These are phyloP conservation scores for Trichophyton mentagrophytes DNA, from an alignment of 2,329 filamentous ascomycete species.

Conservation along the genomic window DNA sequence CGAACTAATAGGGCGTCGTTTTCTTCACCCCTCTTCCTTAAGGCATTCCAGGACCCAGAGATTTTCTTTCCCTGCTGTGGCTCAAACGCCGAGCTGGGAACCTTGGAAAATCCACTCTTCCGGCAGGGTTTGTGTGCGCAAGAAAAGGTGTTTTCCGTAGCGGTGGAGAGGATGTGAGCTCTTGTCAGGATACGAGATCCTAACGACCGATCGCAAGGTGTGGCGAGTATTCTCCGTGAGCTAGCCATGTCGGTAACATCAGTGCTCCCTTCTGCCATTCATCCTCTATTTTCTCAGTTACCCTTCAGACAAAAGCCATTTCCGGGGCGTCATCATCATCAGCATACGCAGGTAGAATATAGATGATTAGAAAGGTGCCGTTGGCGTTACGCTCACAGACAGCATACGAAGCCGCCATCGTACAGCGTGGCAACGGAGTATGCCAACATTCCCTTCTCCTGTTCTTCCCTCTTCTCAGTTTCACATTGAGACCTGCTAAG, in stretches of 20 bases:
- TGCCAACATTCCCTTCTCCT: neutral
- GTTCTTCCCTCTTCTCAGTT: neutral
- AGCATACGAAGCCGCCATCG: neutral
- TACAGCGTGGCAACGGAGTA: neutral
- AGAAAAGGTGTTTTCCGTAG: neutral
- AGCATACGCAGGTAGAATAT: neutral
- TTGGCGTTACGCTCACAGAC: neutral
- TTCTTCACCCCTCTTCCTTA: neutral
- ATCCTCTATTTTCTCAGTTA: neutral
- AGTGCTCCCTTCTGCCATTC: neutral
- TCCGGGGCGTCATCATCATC: neutral
- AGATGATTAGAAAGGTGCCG: neutral
- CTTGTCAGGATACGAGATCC: neutral
- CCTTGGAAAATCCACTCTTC: neutral
- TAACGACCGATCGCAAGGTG: neutral
- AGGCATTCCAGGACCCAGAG: neutral
- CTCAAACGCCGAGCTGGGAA: neutral
- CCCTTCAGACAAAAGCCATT: too few relatives aligned
- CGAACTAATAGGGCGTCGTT: neutral
- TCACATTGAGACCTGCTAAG: slow-evolving; percentile 2
- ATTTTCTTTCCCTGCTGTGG: neutral
- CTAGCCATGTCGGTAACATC: too few relatives aligned
- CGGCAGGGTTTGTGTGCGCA: neutral
- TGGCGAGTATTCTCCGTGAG: neutral
- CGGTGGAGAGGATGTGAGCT: neutral